phyloP scores from a whole-genome alignment of 2,329 filamentous ascomycete species.

The Colletotrichum lupini region DNA sequence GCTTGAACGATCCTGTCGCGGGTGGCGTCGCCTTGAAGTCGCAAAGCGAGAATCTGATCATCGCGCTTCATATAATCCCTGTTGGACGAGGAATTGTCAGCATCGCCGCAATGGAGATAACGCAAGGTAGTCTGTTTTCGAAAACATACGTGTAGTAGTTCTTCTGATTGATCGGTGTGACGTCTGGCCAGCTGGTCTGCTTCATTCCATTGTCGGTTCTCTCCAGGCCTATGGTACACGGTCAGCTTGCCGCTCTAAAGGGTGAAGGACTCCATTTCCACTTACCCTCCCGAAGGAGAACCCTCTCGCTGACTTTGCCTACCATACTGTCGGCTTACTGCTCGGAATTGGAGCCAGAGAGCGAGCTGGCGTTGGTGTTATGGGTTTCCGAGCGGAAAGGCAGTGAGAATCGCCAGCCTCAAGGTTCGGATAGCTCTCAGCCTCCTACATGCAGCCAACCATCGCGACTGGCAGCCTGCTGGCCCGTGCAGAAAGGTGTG shows the following conservation, averaged over 20 bases:
- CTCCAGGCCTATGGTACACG: constrained; percentile 76
- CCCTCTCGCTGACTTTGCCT: constrained; percentile 73
- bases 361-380: constrained; percentile 10
- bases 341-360: constrained; percentile 20
- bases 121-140: not conserved
- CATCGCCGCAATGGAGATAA: constrained; percentile 5
- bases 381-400: not conserved
- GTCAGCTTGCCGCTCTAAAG: constrained; percentile 28
- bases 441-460: constrained; percentile 22
- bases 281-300: constrained; percentile 71
- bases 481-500: constrained; percentile 2
- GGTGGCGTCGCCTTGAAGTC: constrained; percentile 88
- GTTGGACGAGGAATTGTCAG: constrained; percentile 39
- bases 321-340: constrained; percentile 57
- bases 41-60: constrained; percentile 91
- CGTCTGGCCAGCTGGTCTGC: constrained; percentile 91
- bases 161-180: constrained; percentile 97
- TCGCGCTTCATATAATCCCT: constrained; percentile 99
- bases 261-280: constrained; percentile 17
- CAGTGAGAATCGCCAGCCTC: constrained; percentile 21
- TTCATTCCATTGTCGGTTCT: constrained; percentile 99
- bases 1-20: constrained; percentile 85
- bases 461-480: constrained; percentile 6
- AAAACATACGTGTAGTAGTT: constrained; percentile 92
- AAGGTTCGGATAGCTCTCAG: constrained; percentile 26